These are phyloP conservation scores for Helichrysum umbraculigerum DNA, from an alignment of 129 eudicot species.

Conservation along the genomic window DNA sequence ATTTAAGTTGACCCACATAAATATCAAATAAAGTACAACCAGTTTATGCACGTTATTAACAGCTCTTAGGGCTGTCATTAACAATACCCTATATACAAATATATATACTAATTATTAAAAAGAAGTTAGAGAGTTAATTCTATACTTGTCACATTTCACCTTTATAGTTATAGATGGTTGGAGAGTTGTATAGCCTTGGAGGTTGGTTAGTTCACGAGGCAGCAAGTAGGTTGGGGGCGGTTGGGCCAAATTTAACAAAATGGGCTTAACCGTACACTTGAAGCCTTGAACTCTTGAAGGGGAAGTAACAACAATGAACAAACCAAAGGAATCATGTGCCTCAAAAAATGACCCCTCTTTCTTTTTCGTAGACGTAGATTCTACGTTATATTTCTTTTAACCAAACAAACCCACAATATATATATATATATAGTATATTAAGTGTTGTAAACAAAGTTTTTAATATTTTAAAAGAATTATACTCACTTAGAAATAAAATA, in stretches of 20 bases:
- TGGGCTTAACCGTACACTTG: slow-evolving; percentile 8
- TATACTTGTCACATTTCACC: no score
- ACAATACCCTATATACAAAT: no score
- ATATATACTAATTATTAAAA: no score
- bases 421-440: background rate
- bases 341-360: background rate
- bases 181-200: background rate
- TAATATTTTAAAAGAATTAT: no score
- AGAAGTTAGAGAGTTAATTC: no score
- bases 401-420: background rate
- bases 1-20: no score
- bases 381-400: background rate
- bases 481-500: no score
- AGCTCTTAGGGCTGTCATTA: no score
- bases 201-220: background rate
- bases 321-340: slow-evolving; percentile 19
- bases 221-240: slow-evolving; percentile 7
- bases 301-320: slow-evolving; percentile 11
- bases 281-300: no score
- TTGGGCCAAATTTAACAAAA: background rate
- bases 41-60: no score
- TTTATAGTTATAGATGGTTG: background rate
- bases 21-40: no score
- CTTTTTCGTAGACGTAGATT: slow-evolving; percentile 8
- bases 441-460: background rate